Evolutionary conservation across 192 early-diverging fungal genomes (phyloP).

Genomic region (Coemansia asiatica): DNA sequence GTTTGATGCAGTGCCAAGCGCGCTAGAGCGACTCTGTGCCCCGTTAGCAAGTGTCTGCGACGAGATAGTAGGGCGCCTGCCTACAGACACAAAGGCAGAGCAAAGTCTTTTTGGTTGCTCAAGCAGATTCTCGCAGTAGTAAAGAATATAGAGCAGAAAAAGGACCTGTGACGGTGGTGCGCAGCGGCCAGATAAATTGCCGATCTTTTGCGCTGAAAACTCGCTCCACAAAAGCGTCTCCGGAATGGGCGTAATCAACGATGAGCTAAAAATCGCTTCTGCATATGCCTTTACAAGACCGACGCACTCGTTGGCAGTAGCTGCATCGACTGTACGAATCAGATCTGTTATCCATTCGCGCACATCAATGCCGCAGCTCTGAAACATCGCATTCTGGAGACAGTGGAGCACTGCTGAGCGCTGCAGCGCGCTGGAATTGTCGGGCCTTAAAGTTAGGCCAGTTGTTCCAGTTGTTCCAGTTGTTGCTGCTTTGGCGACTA

Average conservation of each 20-base stretch:
- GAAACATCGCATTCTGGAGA: constrained; percentile 36
- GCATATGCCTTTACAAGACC: constrained; percentile 43
- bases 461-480: too few species aligned
- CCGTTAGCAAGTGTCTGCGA: constrained; percentile 4
- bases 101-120: constrained; percentile 20
- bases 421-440: constrained; percentile 15
- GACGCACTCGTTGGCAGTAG: constrained; percentile 20
- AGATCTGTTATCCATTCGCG: constrained; percentile 42
- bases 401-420: constrained; percentile 25
- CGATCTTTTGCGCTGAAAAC: constrained; percentile 28
- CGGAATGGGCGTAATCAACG: constrained; percentile 40
- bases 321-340: constrained; percentile 11
- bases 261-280: constrained; percentile 28
- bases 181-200: neutral
- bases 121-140: constrained; percentile 34
- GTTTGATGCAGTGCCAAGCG: neutral
- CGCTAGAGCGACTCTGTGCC: constrained; percentile 17
- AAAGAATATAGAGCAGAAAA: constrained; percentile 43
- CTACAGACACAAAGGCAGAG: constrained; percentile 1
- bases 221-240: constrained; percentile 31
- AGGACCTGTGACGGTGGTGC: constrained; percentile 38
- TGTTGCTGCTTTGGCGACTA: constrained; percentile 16
- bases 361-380: constrained; percentile 43
- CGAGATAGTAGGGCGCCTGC: neutral
- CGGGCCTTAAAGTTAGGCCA: neutral